phyloP scores from a whole-genome alignment of 2,329 filamentous ascomycete species.

The Ophiostoma pallidulum region DNA sequence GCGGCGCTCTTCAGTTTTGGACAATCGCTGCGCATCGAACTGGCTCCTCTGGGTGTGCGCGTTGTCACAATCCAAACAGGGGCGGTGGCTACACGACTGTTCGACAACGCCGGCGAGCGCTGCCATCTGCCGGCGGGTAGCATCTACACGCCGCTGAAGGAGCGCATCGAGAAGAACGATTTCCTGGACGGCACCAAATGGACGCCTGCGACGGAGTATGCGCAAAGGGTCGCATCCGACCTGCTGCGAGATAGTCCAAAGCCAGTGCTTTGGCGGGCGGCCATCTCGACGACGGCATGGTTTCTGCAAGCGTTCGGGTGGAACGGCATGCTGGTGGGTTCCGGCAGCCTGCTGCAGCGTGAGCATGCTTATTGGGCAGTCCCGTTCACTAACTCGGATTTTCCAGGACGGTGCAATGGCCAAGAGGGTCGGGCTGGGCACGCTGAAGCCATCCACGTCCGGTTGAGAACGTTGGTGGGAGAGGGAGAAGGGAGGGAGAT shows the following conservation, averaged over 20 bases:
- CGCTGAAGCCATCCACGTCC: neutral
- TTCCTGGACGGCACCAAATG: constrained; percentile 20
- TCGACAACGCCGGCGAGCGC: constrained; percentile 18
- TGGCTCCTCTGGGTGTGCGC: constrained; percentile 24
- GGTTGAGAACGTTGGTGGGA: neutral
- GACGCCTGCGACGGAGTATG: constrained; percentile 21
- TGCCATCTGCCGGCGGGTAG: constrained; percentile 21
- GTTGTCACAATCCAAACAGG: constrained; percentile 25
- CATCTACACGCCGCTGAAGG: constrained; percentile 20
- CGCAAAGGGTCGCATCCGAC: constrained; percentile 21
- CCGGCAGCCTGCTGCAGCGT: too few species aligned
- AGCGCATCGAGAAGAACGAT: constrained; percentile 20
- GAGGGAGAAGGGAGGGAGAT: too few species aligned
- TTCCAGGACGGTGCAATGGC: constrained; percentile 2
- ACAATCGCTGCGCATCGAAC: constrained; percentile 23
- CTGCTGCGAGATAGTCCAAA: constrained; percentile 20
- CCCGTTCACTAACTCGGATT: neutral
- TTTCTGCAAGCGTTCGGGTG: constrained; percentile 23
- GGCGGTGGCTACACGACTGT: constrained; percentile 22
- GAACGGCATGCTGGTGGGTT: constrained; percentile 18
- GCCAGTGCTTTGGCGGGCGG: constrained; percentile 23
- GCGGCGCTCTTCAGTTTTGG: constrained; percentile 20
- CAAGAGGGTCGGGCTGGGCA: constrained; percentile 1
- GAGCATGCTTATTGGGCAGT: too few species aligned
- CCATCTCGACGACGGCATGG: constrained; percentile 21